phyloP scores from a whole-genome alignment of 306 rosid species.

The Crataegus laevigata region DNA sequence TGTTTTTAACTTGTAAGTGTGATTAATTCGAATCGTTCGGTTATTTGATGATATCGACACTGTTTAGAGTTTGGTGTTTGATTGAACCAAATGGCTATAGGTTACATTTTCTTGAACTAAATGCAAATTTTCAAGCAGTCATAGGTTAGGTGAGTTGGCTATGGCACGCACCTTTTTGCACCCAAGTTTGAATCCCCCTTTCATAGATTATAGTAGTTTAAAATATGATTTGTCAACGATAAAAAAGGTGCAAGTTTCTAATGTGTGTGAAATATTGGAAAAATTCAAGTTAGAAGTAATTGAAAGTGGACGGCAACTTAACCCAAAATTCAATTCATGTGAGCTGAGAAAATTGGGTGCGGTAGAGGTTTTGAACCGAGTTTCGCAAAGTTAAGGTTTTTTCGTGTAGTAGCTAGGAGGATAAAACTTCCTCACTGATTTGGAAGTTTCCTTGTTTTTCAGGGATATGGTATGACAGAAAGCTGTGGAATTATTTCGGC shows the following conservation, averaged over 20 bases:
- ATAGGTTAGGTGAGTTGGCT: not conserved
- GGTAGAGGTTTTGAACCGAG: not conserved
- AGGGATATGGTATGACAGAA: conserved; percentile 98
- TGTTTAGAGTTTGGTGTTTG: not conserved
- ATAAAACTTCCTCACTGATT: not conserved
- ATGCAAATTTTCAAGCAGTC: not conserved
- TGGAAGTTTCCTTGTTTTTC: conserved; percentile 12
- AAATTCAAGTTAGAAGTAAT: not conserved
- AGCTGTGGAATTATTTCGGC: conserved; percentile 60
- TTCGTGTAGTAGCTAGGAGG: not conserved
- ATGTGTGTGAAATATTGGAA: not conserved
- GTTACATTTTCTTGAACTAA: not conserved
- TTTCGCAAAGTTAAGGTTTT: not conserved
- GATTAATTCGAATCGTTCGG: not conserved
- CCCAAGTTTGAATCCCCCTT: not conserved
- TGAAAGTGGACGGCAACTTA: not conserved
- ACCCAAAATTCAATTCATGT: not conserved
- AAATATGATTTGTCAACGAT: not conserved
- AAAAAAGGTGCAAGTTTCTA: not conserved
- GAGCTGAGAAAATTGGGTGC: not conserved
- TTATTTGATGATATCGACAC: not conserved
- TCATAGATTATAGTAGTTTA: not conserved
- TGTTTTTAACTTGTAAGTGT: not conserved
- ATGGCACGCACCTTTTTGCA: not conserved
- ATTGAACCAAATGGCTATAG: not conserved